Base-by-base conservation (phyloP, 306 rosid species). In the Leucaena leucocephala region DNA sequence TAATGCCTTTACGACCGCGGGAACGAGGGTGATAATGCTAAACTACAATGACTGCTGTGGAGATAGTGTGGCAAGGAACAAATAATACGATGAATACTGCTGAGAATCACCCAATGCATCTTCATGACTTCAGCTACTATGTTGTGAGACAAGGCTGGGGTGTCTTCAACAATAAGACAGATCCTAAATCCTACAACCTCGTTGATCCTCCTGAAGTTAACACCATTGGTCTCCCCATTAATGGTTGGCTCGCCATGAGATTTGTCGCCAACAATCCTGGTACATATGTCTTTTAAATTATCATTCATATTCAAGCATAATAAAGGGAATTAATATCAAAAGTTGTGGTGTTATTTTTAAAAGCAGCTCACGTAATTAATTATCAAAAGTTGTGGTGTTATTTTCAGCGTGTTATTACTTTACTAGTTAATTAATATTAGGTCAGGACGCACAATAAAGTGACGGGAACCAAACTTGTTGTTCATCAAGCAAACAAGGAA, bases 51-150 rank as follows among this genome's bases (percentile, higher is more conserved):
- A 40, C 49, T 46, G 27, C 52, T 5, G 85, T 87, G 13, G 89
- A 87, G 77, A 72, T 88, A 11, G 77, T 84, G 15, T 80, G 71
- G 80, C 90, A 88, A 67, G 92, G 88, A 22, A 88, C 88, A 0
- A 78, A 78, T 39, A 3, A 84, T 34, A 0, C 38, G 0, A 0
- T 66, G 14, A 66, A 17, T 15, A 75, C 50, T 15, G 77, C 89
- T 4, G 88, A 84, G 86, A 86, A 80, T 78, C 92, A 88, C 45
- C 88, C 88, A 1, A 74, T 86, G 75, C 90, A 88, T 74, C 80
- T 84, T 17, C 92, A 88, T 71, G 92, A 90, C 8, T 86, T 35
- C 58, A 86, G 78, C 21, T 85, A 70, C 62, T 85, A 78, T 48
- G 72, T 85, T 71, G 78, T 82, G 4, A 86, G 88, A 55, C 6